Conservation (phyloP, 148 eudicot genomes). For the Selenicereus undatus region DNA sequence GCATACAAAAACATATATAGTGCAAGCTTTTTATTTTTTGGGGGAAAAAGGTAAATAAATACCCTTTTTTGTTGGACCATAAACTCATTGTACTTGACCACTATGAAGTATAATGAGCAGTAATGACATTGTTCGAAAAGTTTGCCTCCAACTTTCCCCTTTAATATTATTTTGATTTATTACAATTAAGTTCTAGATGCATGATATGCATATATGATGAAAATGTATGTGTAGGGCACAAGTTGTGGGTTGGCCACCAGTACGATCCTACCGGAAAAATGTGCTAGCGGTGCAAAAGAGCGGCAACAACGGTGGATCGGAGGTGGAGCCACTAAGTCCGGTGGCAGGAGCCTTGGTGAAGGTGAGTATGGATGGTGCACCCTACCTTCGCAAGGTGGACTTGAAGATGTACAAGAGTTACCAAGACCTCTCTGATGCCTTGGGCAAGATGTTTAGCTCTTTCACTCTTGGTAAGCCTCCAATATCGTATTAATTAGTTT, state of each 20-base stretch:
- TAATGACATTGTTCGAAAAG: not conserved
- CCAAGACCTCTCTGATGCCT: constrained; percentile 70
- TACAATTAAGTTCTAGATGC: no score
- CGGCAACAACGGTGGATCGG: constrained; percentile 21
- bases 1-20: no score
- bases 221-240: constrained; percentile 46
- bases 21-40: no score
- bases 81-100: not conserved
- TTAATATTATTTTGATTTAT: not conserved
- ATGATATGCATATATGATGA: no score
- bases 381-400: constrained; percentile 85
- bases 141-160: not conserved
- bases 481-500: no score
- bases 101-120: not conserved
- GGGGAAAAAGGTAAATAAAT: not conserved
- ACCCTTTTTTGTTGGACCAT: not conserved
- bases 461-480: constrained; percentile 50
- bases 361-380: constrained; percentile 93
- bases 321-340: constrained; percentile 26
- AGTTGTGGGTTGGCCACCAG: constrained; percentile 96
- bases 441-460: constrained; percentile 78
- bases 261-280: constrained; percentile 72
- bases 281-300: constrained; percentile 58
- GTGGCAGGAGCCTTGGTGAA: constrained; percentile 51
- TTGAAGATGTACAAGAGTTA: constrained; percentile 68